A percentile compares a stretch with the other conserved stretches of the same genome.
Conservation (phyloP, 2,329 filamentous ascomycete species). For the Podosphaera fusca region DNA sequence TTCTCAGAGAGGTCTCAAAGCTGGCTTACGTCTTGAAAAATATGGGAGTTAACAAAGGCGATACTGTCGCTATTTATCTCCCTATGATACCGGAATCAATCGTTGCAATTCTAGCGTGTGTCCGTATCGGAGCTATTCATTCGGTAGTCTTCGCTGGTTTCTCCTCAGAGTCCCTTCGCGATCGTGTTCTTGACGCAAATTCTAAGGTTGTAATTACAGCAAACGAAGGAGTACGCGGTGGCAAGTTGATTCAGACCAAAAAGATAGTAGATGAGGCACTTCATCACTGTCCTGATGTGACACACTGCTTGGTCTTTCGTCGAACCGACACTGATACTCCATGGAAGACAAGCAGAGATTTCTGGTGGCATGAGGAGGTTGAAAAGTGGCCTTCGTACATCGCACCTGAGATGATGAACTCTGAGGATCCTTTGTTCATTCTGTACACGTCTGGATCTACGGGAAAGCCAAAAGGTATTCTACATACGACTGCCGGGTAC, state of each 20-base stretch:
- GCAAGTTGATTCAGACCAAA: conserved; percentile 93
- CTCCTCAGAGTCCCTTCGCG: conserved; percentile 83
- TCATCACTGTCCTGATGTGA: conserved; percentile 81
- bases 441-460: conserved; percentile 97
- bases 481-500: conserved; percentile 94
- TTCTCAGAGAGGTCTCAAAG: conserved; percentile 75
- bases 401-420: conserved; percentile 67
- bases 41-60: conserved; percentile 91
- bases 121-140: conserved; percentile 84
- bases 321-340: conserved; percentile 84
- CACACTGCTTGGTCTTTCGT: conserved; percentile 75
- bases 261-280: conserved; percentile 97
- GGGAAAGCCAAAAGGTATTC: conserved; percentile 94
- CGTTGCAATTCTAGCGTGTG: conserved; percentile 72
- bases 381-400: conserved; percentile 92
- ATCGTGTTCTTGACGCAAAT: conserved; percentile 76
- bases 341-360: conserved; percentile 47
- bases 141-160: conserved; percentile 97
- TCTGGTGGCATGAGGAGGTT: conserved; percentile 97
- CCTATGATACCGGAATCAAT: conserved; percentile 97
- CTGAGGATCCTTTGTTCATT: conserved; percentile 90
- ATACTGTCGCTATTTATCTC: conserved; percentile 90
- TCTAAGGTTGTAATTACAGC: conserved; percentile 91
- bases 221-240: conserved; percentile 93
- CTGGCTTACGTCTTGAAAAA: conserved; percentile 74